Conservation (phyloP, 208 protist genomes). For the Acanthamoeba royreba region DNA sequence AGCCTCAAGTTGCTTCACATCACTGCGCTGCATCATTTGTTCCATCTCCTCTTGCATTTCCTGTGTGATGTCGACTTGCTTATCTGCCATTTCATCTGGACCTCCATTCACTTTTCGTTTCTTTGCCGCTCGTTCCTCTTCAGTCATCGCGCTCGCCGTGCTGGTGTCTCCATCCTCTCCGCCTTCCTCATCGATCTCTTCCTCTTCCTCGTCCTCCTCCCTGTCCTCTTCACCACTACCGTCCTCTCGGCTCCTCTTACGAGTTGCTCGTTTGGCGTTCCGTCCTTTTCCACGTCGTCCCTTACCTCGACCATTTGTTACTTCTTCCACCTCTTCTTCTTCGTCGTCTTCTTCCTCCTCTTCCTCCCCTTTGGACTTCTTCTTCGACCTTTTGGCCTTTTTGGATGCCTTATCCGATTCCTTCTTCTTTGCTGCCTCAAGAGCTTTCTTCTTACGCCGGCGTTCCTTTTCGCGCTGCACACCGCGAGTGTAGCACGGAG, state of each 20-base stretch:
- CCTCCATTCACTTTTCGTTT: neutral
- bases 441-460: neutral
- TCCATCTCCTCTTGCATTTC: conserved; percentile 31
- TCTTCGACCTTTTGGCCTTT: neutral
- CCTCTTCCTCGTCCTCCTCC: neutral
- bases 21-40: neutral
- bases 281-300: no score
- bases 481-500: conserved; percentile 68
- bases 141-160: neutral
- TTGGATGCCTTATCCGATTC: neutral
- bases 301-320: no score
- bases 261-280: no score
- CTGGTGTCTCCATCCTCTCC: neutral
- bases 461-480: neutral
- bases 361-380: no score
- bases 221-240: neutral
- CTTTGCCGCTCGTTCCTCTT: neutral
- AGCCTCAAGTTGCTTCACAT: neutral
- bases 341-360: neutral
- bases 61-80: neutral
- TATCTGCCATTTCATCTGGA: neutral
- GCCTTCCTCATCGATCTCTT: neutral
- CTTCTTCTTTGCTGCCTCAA: conserved; percentile 41
- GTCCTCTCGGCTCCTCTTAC: neutral
- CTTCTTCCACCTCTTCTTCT: neutral